Base-by-base conservation (phyloP, 2,329 filamentous ascomycete genomes). In the Cladosporium phlei region DNA sequence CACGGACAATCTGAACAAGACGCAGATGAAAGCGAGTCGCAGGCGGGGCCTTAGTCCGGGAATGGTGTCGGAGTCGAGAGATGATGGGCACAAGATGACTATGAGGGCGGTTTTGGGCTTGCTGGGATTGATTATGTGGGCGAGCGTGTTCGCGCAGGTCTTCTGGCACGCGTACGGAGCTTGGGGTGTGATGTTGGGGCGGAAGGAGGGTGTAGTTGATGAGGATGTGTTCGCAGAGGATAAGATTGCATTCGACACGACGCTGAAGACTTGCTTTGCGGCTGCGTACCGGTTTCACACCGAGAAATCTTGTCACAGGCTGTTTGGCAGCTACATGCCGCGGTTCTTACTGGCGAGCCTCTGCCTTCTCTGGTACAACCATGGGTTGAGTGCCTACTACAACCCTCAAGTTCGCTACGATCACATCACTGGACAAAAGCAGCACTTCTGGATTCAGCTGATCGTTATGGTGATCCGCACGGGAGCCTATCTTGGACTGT, bases 391-490 rank as follows among this genome's bases (percentile, higher is more conserved):
- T 20, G 50, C 52, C 17, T 60, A 56, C 51, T 59, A 60, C 37
- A 58, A 63, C 46, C 51, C 46, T 14, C 25, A 22, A 16, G 38
- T 48, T 16, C 46, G 46, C 24, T 43, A 43, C 16, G 46, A 42
- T 35, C 33, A 29, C n/a, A 44, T 48, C n/a, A 37, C 37, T 21
- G 46, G 46, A 16, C 33, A 44, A 19, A 38, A 25, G 33, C 33
- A 38, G 39, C 46, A 48, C 12, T 40, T 48, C 25, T 25, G 29
- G 38, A 37, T 48, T 28, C 47, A 16, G 38, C 60, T 74, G 2
- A 60, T 84, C 24, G 72, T 82, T 17, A 59, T 87, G 9, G 59
- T 74, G 5, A 65, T 82, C 9, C 76, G 85, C 28, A 64, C 74
- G 32, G 56, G 75, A 9, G 63, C 61, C 11, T 58, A 62, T 40